Evolutionary conservation across 345 rosid species (phyloP), one percentile per base, ranked within the genome.

Genomic region (Hibiscus tridactylites): DNA sequence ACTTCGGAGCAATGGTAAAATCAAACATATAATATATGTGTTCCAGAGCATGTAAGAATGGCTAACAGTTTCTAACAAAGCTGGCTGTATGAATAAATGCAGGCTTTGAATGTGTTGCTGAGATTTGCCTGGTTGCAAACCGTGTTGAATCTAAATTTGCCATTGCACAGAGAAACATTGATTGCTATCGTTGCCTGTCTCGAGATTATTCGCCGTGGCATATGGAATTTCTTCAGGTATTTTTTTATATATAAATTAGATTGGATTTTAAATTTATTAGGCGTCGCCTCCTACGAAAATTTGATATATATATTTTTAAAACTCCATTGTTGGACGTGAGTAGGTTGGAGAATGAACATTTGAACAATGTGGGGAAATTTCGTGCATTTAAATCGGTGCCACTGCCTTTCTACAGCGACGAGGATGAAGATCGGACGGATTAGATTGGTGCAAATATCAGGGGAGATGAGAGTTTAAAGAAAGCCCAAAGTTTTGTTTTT

Each of bases 221-320:
- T 88, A 3, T 90, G 96, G 93, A 88, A 81, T 80, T 90, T 90
- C 85, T 90, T 88, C 81, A 90, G 91, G 77, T 73, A 65, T 49
- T 1, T 31, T 1, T 39, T 1, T 39, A 7, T 39, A 8, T 39
- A 39, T 39, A 7, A 39, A 39, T 2, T 39, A 39, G 44, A 39
- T 8, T 1, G 1, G 44, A 39, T 39, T 39, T 39, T 39, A 39
- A 7, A 35, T 31, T 31, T 31, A 31, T 31, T 4, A 31, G 42
- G 8, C 6, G 42, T 37, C 42, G 7, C 42, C 42, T 37, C 42
- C 6, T 37, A 37, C 8, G 2, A 7, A 37, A 37, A 37, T 39
- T 8, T 39, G 44, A 39, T 39, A 39, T 5, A 8, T 39, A 37
- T 39, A 0, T 3, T 39, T 39, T 39, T 39, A 39, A 39, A 39